A percentile compares a stretch with the other conserved stretches of the same genome.
Evolutionary conservation across 192 early-diverging fungal genomes (phyloP).

Genomic region (Podila minutissima): DNA sequence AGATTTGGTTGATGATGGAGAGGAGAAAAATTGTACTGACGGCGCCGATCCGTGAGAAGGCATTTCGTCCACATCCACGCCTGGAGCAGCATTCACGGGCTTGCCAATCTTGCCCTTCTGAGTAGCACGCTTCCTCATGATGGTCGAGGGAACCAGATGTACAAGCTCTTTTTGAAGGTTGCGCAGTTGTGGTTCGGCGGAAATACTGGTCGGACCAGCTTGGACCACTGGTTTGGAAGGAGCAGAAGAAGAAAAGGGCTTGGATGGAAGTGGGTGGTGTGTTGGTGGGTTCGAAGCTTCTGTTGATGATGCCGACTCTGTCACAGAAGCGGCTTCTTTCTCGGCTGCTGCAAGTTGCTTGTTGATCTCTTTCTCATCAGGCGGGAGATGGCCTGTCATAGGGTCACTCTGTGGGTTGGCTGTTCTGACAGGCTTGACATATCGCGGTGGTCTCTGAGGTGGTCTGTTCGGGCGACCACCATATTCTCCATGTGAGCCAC

Average conservation of each 20-base stretch:
- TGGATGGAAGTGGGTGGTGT: slow-evolving; percentile 34
- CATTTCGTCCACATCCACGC: slow-evolving; percentile 34
- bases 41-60: neutral
- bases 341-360: slow-evolving; percentile 9
- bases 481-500: neutral
- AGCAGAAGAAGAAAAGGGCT: slow-evolving; percentile 9
- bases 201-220: slow-evolving; percentile 44
- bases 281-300: neutral
- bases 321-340: neutral
- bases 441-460: slow-evolving; percentile 24
- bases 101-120: slow-evolving; percentile 50
- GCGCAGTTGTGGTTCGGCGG: slow-evolving; percentile 44
- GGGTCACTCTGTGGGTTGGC: slow-evolving; percentile 47
- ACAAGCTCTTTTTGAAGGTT: slow-evolving; percentile 47
- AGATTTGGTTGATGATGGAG: neutral
- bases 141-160: slow-evolving; percentile 36
- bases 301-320: neutral
- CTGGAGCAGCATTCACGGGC: slow-evolving; percentile 48
- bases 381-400: slow-evolving; percentile 47
- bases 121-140: slow-evolving; percentile 47
- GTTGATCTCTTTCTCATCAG: slow-evolving; percentile 36
- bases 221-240: slow-evolving; percentile 10
- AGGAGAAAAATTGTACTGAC: neutral
- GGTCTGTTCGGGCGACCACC: slow-evolving; percentile 12
- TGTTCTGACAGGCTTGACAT: slow-evolving; percentile 30